A percentile compares a stretch with the other conserved stretches of the same genome.
phyloP scores from a whole-genome alignment of 2,329 filamentous ascomycete genomes.

The Pseudofabraea citricarpa region DNA sequence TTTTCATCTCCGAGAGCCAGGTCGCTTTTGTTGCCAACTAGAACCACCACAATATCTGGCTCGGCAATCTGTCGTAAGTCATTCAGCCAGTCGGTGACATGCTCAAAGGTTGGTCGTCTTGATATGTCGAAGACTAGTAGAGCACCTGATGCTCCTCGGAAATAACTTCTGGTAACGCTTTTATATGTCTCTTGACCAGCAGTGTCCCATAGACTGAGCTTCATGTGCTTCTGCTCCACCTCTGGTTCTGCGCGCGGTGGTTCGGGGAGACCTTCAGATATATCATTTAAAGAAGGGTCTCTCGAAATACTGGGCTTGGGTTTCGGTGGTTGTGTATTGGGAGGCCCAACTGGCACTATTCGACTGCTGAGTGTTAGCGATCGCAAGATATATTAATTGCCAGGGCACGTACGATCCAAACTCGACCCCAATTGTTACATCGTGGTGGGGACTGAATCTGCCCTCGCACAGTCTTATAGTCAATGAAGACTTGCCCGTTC shows the following conservation, averaged over 20 bases:
- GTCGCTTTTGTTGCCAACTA: slow-evolving; percentile 95
- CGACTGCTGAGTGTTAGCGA: no score
- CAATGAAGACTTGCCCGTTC: slow-evolving; percentile 90
- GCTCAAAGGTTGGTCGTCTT: slow-evolving; percentile 75
- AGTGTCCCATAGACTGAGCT: slow-evolving; percentile 91
- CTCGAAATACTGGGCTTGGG: slow-evolving; percentile 36
- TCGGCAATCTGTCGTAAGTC: slow-evolving; percentile 94
- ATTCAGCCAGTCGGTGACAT: slow-evolving; percentile 88
- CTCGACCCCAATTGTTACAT: slow-evolving; percentile 97
- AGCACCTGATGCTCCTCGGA: slow-evolving; percentile 62
- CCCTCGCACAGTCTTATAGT: slow-evolving; percentile 96
- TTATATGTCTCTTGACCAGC: slow-evolving; percentile 98
- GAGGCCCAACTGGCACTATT: slow-evolving; percentile 85
- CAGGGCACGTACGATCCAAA: no score
- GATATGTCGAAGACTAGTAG: slow-evolving; percentile 95
- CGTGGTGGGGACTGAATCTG: slow-evolving; percentile 88
- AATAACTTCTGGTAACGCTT: slow-evolving; percentile 83
- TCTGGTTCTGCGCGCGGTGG: slow-evolving; percentile 36
- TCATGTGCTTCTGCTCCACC: slow-evolving; percentile 72
- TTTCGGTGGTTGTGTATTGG: slow-evolving; percentile 47
- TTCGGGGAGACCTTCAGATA: slow-evolving; percentile 43
- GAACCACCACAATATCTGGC: slow-evolving; percentile 86
- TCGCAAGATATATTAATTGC: no score
- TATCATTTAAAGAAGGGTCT: slow-evolving; percentile 19
- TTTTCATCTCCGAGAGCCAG: slow-evolving; percentile 55